phyloP scores from a whole-genome alignment of 2,329 filamentous ascomycete species.

The Aquanectria penicillioides region DNA sequence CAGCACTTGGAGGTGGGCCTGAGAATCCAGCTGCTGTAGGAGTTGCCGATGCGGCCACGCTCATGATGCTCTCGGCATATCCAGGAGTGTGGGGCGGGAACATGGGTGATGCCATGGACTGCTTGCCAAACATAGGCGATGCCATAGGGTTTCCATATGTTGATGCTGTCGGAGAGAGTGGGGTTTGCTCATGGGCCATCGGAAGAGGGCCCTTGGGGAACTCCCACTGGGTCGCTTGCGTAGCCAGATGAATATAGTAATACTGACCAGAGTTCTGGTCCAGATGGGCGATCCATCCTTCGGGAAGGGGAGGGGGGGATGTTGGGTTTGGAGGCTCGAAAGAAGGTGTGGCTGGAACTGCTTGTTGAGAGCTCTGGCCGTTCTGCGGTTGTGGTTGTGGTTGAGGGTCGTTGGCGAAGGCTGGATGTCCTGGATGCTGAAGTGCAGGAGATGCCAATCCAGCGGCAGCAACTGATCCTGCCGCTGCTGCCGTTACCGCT shows the following conservation, averaged over 20 bases:
- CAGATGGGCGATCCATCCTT: slow-evolving; percentile 97
- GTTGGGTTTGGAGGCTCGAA: slow-evolving; percentile 67
- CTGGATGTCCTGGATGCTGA: slow-evolving; percentile 79
- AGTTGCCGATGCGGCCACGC: slow-evolving; percentile 77
- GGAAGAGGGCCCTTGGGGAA: slow-evolving; percentile 97
- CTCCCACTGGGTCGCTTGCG: slow-evolving; percentile 98
- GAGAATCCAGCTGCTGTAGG: slow-evolving; percentile 85
- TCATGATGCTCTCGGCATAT: slow-evolving; percentile 88
- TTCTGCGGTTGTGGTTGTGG: slow-evolving; percentile 62
- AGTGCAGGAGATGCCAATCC: slow-evolving; percentile 58
- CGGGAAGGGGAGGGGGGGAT: slow-evolving; percentile 91
- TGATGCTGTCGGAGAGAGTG: slow-evolving; percentile 83
- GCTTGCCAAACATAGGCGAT: slow-evolving; percentile 72
- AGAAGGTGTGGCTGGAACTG: slow-evolving; percentile 56
- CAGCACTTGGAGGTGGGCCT: slow-evolving; percentile 86
- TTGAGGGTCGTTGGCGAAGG: slow-evolving; percentile 86
- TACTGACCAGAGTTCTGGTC: slow-evolving; percentile 97
- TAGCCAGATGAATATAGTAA: slow-evolving; percentile 97
- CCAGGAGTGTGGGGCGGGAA: slow-evolving; percentile 85
- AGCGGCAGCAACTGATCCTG: slow-evolving; percentile 35
- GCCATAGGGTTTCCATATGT: slow-evolving; percentile 79
- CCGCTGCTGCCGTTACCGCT: slow-evolving; percentile 33
- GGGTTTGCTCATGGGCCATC: slow-evolving; percentile 81
- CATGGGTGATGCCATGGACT: slow-evolving; percentile 77
- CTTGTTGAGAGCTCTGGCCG: slow-evolving; percentile 57